Percentiles rank a stretch among this genome's conserved stretches.
phyloP scores from a whole-genome alignment of 1,284 basidiomycete genomes.

The Leccinum pachyderme region DNA sequence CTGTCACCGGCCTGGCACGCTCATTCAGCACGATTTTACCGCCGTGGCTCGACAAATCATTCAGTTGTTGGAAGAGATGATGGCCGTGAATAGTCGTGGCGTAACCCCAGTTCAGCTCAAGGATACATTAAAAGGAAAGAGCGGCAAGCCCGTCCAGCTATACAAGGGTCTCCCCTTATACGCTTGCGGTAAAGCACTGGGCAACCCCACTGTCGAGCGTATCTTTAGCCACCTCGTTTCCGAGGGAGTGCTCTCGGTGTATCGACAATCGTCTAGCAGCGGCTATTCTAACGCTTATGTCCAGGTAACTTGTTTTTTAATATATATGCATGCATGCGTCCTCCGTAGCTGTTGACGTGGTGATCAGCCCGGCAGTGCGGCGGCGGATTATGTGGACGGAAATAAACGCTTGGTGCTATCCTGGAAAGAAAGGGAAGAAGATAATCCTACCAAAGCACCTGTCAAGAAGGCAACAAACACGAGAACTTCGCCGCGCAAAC shows the following conservation, averaged over 20 bases:
- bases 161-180: conserved; percentile 49
- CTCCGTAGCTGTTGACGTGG: conserved; percentile 4
- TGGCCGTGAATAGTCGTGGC: conserved; percentile 32
- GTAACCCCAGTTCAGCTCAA: conserved; percentile 51
- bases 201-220: conserved; percentile 55
- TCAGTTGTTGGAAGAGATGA: conserved; percentile 51
- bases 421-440: conserved; percentile 27
- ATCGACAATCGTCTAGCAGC: conserved; percentile 39
- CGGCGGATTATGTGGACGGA: conserved; percentile 25
- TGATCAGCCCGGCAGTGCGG: conserved; percentile 23
- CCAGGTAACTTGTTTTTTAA: conserved; percentile 16
- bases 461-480: conserved; percentile 20
- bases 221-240: conserved; percentile 53
- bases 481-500: conserved; percentile 16
- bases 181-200: conserved; percentile 53
- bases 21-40: conserved; percentile 52
- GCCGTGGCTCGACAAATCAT: conserved; percentile 48
- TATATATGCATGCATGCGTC: not conserved
- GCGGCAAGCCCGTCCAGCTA: conserved; percentile 43
- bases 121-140: conserved; percentile 64
- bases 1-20: conserved; percentile 51
- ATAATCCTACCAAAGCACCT: conserved; percentile 16
- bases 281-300: conserved; percentile 31
- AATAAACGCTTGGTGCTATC: conserved; percentile 19
- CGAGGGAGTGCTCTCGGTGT: conserved; percentile 39